Evolutionary conservation across 495 filamentous ascomycete species (phyloP), one percentile per base, ranked within the genome.

Genomic region (Opeltia flavorubescens): DNA sequence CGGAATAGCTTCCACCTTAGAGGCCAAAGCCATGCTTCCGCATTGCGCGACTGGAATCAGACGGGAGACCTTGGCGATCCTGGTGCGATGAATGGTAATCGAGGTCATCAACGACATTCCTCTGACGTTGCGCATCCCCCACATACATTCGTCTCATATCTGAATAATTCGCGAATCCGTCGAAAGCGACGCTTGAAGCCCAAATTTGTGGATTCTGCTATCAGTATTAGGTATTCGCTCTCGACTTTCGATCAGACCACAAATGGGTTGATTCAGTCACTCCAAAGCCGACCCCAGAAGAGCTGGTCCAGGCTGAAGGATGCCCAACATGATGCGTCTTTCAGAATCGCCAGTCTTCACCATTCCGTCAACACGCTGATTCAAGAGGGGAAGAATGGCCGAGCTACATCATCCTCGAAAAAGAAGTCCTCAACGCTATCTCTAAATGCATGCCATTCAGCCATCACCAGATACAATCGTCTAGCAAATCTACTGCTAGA

Each of bases 201-300:
- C 75, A 81, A 1, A 71, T 30, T 89, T 1, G 68, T 89, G 26
- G 82, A 89, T 59, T 78, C 80, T 29, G 86, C 85, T 5, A 89
- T 86, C 56, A 83, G 84, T n/a, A 80, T 96, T 18, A 68, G 94
- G 2, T 94, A 89, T 56, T 80, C 88, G 20, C 71, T 95, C 81
- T 21, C 21, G 0, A 41, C 20, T 5, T 25, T 41, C 7, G 38
- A 25, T 12, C 66, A 75, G 27, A 63, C 68, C 1, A 65, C 64
- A 15, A 65, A 72, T 30, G 66, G 55, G 13, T 55, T 58, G 28
- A 62, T 72, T 20, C 74, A 77, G 34, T 24, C 38, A 4, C 38
- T 41, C 21, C 38, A 17, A 41, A 41, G 21, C 25, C 9, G 15
- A 9, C 21, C 15, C 18, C 17, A 17, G 20, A 24, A 21, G 20